phyloP scores from a whole-genome alignment of 805 yeast species.

The Yueomyces sp. region DNA sequence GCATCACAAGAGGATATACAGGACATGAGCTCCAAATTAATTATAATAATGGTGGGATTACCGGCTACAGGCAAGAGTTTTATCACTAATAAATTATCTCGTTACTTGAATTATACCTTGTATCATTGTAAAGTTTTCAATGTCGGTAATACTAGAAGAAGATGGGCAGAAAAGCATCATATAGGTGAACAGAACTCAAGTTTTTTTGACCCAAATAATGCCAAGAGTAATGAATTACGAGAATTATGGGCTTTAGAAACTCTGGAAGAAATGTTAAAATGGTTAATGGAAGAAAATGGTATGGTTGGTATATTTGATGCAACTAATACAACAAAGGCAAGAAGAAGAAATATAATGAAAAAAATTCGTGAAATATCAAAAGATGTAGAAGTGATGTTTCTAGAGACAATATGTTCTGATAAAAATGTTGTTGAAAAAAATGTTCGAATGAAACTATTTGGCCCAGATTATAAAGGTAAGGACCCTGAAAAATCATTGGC shows the following conservation, averaged over 20 bases:
- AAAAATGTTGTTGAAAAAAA: constrained; percentile 67
- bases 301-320: constrained; percentile 89
- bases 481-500: constrained; percentile 65
- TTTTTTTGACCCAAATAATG: constrained; percentile 75
- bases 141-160: constrained; percentile 88
- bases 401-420: constrained; percentile 83
- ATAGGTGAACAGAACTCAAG: constrained; percentile 54
- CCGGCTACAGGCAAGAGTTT: constrained; percentile 95
- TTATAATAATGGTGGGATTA: constrained; percentile 90
- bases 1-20: constrained; percentile 65
- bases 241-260: constrained; percentile 98
- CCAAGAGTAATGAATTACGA: constrained; percentile 47
- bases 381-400: constrained; percentile 61
- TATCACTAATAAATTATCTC: constrained; percentile 76
- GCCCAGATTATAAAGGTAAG: constrained; percentile 86
- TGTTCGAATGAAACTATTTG: constrained; percentile 71
- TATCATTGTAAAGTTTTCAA: constrained; percentile 84
- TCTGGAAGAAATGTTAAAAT: constrained; percentile 67
- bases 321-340: constrained; percentile 57
- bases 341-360: constrained; percentile 46
- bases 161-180: constrained; percentile 33
- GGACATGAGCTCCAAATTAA: constrained; percentile 73
- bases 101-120: constrained; percentile 89
- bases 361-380: constrained; percentile 44
- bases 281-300: constrained; percentile 67